Conservation (phyloP, 1,284 basidiomycete genomes). For the Cystobasidium pallidum region DNA sequence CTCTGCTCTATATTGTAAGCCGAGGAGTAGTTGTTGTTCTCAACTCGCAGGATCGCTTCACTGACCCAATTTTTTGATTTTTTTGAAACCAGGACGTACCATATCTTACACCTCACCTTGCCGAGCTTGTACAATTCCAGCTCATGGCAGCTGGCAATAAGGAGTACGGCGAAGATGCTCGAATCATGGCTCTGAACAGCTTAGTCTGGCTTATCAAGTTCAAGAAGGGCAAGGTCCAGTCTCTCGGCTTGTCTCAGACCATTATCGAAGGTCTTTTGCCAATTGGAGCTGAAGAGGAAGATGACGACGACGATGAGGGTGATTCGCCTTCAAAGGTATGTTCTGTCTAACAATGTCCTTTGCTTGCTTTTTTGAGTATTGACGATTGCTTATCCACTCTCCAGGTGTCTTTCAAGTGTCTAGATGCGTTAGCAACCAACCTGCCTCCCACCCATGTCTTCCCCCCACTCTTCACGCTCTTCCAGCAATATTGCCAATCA, state of each 20-base stretch:
- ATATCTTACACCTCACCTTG: slow-evolving; percentile 83
- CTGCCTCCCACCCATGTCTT: slow-evolving; percentile 96
- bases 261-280: slow-evolving; percentile 93
- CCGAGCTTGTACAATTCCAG: slow-evolving; percentile 87
- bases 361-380: too few species aligned
- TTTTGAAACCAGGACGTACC: slow-evolving; percentile 74
- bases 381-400: slow-evolving; percentile 33
- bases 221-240: slow-evolving; percentile 97
- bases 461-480: slow-evolving; percentile 75
- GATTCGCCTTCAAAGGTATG: slow-evolving; percentile 74
- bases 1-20: slow-evolving; percentile 79
- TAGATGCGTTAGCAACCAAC: slow-evolving; percentile 90
- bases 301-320: slow-evolving; percentile 77
- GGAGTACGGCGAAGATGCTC: slow-evolving; percentile 75
- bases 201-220: slow-evolving; percentile 75
- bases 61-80: background rate
- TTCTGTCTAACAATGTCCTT: slow-evolving; percentile 5
- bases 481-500: slow-evolving; percentile 76
- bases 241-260: slow-evolving; percentile 77
- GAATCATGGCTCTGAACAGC: slow-evolving; percentile 89
- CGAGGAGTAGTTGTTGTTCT: slow-evolving; percentile 35
- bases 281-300: slow-evolving; percentile 86
- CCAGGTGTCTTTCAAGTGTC: slow-evolving; percentile 84
- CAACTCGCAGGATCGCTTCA: background rate
- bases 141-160: slow-evolving; percentile 81